Conservation (phyloP, 208 protist species). For the Spongospora subterranea region DNA sequence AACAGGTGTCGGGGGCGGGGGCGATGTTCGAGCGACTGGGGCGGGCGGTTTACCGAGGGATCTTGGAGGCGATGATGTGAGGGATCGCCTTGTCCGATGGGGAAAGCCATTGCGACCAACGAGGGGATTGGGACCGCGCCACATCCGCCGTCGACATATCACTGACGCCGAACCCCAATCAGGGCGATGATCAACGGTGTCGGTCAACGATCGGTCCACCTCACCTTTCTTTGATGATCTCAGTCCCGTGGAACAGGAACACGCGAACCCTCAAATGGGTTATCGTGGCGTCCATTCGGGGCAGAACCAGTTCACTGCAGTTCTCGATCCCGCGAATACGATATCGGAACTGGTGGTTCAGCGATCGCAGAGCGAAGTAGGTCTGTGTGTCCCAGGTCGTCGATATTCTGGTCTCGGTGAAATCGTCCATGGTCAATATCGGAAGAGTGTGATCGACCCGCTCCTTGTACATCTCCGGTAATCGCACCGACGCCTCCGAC, state of each 20-base stretch:
- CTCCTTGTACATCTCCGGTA: slow-evolving; percentile 40
- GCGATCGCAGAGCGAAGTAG: slow-evolving; percentile 35
- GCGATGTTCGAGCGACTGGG: background rate
- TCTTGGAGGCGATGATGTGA: slow-evolving; percentile 15
- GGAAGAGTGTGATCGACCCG: slow-evolving; percentile 13
- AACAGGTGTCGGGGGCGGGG: background rate
- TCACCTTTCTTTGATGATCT: slow-evolving; percentile 40
- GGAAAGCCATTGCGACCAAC: slow-evolving; percentile 3
- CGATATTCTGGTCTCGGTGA: slow-evolving; percentile 1
- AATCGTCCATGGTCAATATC: slow-evolving; percentile 40
- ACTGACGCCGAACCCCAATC: background rate
- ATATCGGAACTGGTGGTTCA: slow-evolving; percentile 26
- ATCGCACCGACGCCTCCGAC: background rate
- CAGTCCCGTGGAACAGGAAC: slow-evolving; percentile 53
- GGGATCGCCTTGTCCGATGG: background rate
- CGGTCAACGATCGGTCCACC: background rate
- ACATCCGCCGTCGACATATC: slow-evolving; percentile 43
- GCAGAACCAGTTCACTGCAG: background rate
- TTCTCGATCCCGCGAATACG: background rate
- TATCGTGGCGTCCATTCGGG: background rate
- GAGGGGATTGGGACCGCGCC: slow-evolving; percentile 28
- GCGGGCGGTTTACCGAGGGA: background rate
- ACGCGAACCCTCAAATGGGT: slow-evolving; percentile 42
- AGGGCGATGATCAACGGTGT: background rate
- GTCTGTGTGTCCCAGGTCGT: slow-evolving; percentile 4